phyloP scores from a whole-genome alignment of 257 asterid genomes.

The Primulina huaijiensis region DNA sequence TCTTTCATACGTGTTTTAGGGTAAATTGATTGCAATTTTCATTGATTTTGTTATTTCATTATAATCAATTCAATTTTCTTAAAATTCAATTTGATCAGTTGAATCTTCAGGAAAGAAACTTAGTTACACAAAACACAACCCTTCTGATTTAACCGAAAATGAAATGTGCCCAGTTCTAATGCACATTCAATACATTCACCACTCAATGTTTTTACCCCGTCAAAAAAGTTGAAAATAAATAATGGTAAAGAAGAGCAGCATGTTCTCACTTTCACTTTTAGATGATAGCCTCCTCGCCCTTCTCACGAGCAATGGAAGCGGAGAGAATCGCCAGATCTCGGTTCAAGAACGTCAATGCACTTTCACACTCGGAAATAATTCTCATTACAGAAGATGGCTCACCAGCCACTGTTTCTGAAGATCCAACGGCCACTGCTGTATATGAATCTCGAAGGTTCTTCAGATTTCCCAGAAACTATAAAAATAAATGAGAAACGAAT shows the following conservation, averaged over 20 bases:
- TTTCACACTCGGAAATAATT: constrained; percentile 90
- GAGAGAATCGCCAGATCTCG: constrained; percentile 90
- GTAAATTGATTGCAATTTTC: background rate
- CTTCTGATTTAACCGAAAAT: background rate
- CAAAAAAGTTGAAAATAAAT: background rate
- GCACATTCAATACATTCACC: background rate
- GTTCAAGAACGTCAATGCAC: constrained; percentile 76
- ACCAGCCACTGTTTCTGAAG: constrained; percentile 80
- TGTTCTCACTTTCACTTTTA: constrained; percentile 23
- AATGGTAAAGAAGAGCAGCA: background rate
- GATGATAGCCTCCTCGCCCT: constrained; percentile 51
- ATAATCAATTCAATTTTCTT: too few relatives aligned
- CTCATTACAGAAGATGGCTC: constrained; percentile 85
- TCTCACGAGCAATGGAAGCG: constrained; percentile 85
- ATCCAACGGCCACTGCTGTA: constrained; percentile 83
- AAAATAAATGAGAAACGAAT: constrained; percentile 4
- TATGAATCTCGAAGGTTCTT: constrained; percentile 94
- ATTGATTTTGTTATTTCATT: background rate
- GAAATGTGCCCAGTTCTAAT: background rate
- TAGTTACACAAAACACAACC: constrained; percentile 16
- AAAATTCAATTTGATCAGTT: background rate
- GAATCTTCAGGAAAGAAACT: background rate
- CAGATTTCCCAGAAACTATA: constrained; percentile 84
- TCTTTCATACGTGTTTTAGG: background rate
- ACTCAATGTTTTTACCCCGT: background rate